Evolutionary conservation across 768 basidiomycete genomes (phyloP).

Genomic region (Tephrocybe sp.): DNA sequence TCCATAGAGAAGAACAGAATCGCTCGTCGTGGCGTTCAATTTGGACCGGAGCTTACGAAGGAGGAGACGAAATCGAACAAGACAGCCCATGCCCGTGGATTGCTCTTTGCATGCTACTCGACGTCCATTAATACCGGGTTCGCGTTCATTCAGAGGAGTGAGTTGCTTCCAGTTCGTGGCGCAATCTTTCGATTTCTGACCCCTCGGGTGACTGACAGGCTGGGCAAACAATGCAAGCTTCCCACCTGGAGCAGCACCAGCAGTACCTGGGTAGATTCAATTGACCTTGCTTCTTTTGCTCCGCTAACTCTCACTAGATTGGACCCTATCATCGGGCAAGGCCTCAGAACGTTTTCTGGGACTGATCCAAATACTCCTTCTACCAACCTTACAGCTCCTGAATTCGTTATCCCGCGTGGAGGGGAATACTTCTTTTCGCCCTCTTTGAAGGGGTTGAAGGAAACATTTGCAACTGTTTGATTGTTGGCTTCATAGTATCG

Average conservation of each 20-base stretch:
- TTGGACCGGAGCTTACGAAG: slow-evolving; percentile 48
- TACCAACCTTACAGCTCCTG: slow-evolving; percentile 29
- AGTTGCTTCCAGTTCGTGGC: slow-evolving; percentile 11
- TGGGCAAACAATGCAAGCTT: slow-evolving; percentile 40
- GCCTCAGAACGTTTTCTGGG: slow-evolving; percentile 24
- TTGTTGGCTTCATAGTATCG: no score
- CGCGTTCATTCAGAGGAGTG: slow-evolving; percentile 41
- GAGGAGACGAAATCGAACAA: slow-evolving; percentile 33
- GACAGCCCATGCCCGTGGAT: slow-evolving; percentile 47
- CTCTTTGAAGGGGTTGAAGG: slow-evolving; percentile 44
- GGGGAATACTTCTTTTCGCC: slow-evolving; percentile 58
- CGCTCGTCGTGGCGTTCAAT: slow-evolving; percentile 49
- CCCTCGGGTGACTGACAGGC: slow-evolving; percentile 18
- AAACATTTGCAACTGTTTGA: slow-evolving; percentile 23
- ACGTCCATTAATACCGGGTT: slow-evolving; percentile 40
- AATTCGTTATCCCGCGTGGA: slow-evolving; percentile 44
- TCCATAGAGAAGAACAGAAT: slow-evolving; percentile 36
- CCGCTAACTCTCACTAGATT: slow-evolving; percentile 31
- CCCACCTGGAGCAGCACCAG: slow-evolving; percentile 28
- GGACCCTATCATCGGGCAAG: slow-evolving; percentile 48
- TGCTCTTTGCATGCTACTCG: slow-evolving; percentile 47
- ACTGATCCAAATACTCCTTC: slow-evolving; percentile 32
- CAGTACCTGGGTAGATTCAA: slow-evolving; percentile 29
- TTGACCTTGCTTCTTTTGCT: background rate
- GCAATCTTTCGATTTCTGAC: background rate